These are phyloP conservation scores for Tylopilus sp. DNA, from an alignment of 768 basidiomycete species.

Conservation along the genomic window DNA sequence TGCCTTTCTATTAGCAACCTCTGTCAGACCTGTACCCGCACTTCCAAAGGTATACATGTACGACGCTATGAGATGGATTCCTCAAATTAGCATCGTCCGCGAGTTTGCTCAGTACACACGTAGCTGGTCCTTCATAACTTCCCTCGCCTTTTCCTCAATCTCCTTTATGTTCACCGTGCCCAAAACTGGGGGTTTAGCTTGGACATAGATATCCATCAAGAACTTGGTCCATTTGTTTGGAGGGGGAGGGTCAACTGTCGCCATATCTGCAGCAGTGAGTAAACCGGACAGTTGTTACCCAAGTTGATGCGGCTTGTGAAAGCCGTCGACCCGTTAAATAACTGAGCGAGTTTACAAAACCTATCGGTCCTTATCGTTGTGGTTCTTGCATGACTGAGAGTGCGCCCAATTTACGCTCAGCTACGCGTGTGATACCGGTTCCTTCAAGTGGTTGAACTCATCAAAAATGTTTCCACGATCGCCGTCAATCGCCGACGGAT, in stretches of 20 bases:
- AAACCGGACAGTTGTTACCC: no score
- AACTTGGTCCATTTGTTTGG: conserved; percentile 28
- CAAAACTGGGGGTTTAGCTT: conserved; percentile 29
- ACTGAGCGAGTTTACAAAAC: no score
- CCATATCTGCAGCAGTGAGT: no score
- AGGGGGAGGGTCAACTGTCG: conserved; percentile 10
- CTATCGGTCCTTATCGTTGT: no score
- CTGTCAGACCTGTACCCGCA: conserved; percentile 69
- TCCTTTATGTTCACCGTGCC: conserved; percentile 61
- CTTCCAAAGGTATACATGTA: conserved; percentile 77
- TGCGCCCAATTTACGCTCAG: no score
- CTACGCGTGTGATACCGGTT: no score
- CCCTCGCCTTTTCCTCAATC: conserved; percentile 62
- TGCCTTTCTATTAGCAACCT: conserved; percentile 60
- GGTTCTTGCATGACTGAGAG: no score
- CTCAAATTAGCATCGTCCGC: neutral
- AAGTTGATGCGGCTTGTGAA: no score
- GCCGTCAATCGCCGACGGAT: no score
- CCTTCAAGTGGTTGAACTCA: no score
- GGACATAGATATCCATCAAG: conserved; percentile 18
- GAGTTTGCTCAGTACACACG: conserved; percentile 34
- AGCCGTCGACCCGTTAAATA: no score
- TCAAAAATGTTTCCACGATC: no score
- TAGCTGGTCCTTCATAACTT: conserved; percentile 54
- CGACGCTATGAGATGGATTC: conserved; percentile 40